Evolutionary conservation across 371 early-diverging fungal species (phyloP).

Genomic region (Mortierella sp.): DNA sequence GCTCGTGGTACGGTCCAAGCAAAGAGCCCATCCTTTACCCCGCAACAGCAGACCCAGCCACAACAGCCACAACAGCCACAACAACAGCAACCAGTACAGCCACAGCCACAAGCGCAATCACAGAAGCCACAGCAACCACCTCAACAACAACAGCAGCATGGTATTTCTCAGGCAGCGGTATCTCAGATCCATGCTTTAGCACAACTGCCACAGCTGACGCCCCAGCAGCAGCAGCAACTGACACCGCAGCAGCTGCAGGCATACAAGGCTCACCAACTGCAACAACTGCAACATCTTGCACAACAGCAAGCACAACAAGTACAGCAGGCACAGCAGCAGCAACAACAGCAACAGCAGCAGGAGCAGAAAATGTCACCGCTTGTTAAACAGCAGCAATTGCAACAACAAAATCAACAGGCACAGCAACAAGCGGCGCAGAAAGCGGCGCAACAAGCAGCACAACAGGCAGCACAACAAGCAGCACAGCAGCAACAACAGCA

Average conservation of each 20-base stretch:
- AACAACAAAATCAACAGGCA: background rate
- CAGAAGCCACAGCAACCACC: conserved; percentile 1
- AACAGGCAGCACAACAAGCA: conserved; percentile 1
- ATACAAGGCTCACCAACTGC: conserved; percentile 24
- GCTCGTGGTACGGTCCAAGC: conserved; percentile 7
- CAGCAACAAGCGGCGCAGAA: conserved; percentile 8
- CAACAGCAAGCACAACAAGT: background rate
- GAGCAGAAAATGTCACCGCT: conserved; percentile 12
- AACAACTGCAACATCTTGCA: conserved; percentile 8
- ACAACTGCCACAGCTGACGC: conserved; percentile 10
- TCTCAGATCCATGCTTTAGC: background rate
- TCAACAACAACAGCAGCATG: conserved; percentile 14
- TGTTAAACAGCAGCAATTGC: conserved; percentile 5
- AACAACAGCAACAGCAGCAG: conserved; percentile 7
- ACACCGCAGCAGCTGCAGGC: conserved; percentile 35
- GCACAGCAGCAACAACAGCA: background rate
- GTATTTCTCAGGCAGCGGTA: conserved; percentile 3
- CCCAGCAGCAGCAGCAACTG: conserved; percentile 22
- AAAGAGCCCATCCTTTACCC: background rate
- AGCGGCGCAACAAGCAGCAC: conserved; percentile 8
- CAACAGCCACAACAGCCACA: background rate
- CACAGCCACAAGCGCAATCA: background rate
- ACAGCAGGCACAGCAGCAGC: conserved; percentile 19
- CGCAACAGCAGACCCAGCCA: background rate
- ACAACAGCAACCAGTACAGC: background rate